Evolutionary conservation across 169 alveolate species (phyloP), one percentile per base, ranked within the genome.

Genomic region (Eimeria acervulina): DNA sequence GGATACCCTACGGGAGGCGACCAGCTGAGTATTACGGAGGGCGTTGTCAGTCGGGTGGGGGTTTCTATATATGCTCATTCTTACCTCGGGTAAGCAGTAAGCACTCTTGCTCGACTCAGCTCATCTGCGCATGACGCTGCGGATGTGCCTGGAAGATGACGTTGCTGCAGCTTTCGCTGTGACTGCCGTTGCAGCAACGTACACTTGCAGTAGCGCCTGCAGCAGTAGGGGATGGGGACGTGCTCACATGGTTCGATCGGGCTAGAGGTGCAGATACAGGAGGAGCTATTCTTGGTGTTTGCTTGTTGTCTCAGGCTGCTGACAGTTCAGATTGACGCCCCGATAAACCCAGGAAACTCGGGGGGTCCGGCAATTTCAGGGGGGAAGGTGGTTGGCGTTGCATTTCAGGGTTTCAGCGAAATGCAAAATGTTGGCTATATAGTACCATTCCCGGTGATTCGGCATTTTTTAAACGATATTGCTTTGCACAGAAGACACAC

Each of bases 1-100:
- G 99, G 99, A 13, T 98, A 98, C 87, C 99, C 99, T 36, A 96
- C 98, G 17, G 99, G 99, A 0, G 99, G 99, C 21, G 99, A 98
- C 95, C 98, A 98, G 92, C 96, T 98, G 76, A 97, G 99, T 94
- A 97, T 98, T 61, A 98, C 99, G 19, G 98, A 98, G 44, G 99
- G 99, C 0, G 98, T 98, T 0, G 98, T 98, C n/a, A 97, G 98
- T 61, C 97, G 99, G 6, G 97, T 98, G 31, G 99, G 98, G 66
- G 98, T 98, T 89, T 97, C 96, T 68, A 55, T 47, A 52, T 97
- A 97, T 95, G 96, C 90, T 36, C 98, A 95, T 68, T 90, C 97
- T 33, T 89, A 94, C 52, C 26, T 74, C 72, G 97, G 97, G 80
- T 95, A 52, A 47, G 96, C n/a, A 36, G 38, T 76, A 4, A 8